Evolutionary conservation across 2,329 filamentous ascomycete species (phyloP).

Genomic region (Aspergillus japonicus): DNA sequence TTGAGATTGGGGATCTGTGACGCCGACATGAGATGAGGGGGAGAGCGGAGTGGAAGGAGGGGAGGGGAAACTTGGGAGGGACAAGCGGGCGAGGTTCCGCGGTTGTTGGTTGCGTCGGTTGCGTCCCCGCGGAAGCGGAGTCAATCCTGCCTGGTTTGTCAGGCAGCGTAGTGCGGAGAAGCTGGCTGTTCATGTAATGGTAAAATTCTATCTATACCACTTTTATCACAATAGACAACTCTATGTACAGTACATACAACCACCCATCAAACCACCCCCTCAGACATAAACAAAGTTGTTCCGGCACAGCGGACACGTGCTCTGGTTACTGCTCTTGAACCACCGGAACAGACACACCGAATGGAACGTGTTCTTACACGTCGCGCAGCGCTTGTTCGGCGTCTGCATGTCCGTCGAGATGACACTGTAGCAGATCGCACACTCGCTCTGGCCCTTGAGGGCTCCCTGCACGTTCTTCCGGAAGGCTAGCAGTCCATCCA

Average conservation of each 20-base stretch:
- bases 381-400: slow-evolving; percentile 86
- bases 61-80: slow-evolving; percentile 18
- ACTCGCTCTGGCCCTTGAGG: slow-evolving; percentile 90
- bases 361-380: slow-evolving; percentile 94
- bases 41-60: slow-evolving; percentile 15
- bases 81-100: slow-evolving; percentile 17
- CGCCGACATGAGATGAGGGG: slow-evolving; percentile 58
- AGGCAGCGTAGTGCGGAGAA: background rate
- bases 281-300: slow-evolving; percentile 66
- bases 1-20: slow-evolving; percentile 76
- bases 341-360: slow-evolving; percentile 88
- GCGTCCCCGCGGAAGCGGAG: background rate
- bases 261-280: background rate
- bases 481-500: slow-evolving; percentile 83
- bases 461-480: slow-evolving; percentile 82
- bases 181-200: background rate
- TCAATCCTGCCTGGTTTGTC: background rate
- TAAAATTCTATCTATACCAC: background rate
- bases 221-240: background rate
- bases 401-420: slow-evolving; percentile 84
- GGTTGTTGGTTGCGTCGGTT: background rate
- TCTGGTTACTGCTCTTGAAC: slow-evolving; percentile 92
- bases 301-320: slow-evolving; percentile 87
- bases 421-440: slow-evolving; percentile 95
- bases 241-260: background rate